Percentiles rank a stretch among this genome's conserved stretches.
Conservation (phyloP, 805 yeast species). For the Yarrowia deformans region DNA sequence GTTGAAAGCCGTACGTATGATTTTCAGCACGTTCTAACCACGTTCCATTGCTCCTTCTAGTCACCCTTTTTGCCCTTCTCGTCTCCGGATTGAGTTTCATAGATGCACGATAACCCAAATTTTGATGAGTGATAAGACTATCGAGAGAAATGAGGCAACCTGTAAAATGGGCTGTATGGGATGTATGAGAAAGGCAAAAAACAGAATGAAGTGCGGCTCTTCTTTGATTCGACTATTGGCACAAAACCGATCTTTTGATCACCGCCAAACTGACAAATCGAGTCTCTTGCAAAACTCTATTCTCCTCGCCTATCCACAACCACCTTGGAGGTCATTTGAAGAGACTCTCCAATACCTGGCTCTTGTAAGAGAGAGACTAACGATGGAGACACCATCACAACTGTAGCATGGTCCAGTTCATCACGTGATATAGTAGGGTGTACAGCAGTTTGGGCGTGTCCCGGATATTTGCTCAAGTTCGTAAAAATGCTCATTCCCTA, state of each 20-base stretch:
- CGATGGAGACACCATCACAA: too few relatives aligned
- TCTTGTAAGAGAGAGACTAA: too few relatives aligned
- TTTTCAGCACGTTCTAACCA: too few relatives aligned
- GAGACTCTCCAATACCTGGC: background rate
- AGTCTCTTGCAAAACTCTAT: background rate
- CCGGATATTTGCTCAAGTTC: conserved; percentile 1
- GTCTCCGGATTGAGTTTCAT: background rate
- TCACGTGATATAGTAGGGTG: too few relatives aligned
- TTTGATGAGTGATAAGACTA: background rate
- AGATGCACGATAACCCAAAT: conserved; percentile 18
- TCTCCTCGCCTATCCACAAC: background rate
- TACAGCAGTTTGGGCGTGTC: conserved; percentile 2
- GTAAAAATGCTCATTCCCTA: conserved; percentile 14
- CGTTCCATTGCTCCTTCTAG: background rate
- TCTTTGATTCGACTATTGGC: too few relatives aligned
- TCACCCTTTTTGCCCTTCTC: background rate
- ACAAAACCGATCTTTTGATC: too few relatives aligned
- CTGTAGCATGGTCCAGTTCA: too few relatives aligned
- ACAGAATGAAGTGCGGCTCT: too few relatives aligned
- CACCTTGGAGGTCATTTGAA: conserved; percentile 29
- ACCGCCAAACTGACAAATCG: background rate
- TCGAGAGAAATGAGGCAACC: background rate
- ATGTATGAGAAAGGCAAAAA: too few relatives aligned
- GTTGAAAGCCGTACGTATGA: too few relatives aligned
- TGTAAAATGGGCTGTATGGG: background rate